phyloP scores from a whole-genome alignment of 352 stramenopile genomes.

The Phytopythium montanum region DNA sequence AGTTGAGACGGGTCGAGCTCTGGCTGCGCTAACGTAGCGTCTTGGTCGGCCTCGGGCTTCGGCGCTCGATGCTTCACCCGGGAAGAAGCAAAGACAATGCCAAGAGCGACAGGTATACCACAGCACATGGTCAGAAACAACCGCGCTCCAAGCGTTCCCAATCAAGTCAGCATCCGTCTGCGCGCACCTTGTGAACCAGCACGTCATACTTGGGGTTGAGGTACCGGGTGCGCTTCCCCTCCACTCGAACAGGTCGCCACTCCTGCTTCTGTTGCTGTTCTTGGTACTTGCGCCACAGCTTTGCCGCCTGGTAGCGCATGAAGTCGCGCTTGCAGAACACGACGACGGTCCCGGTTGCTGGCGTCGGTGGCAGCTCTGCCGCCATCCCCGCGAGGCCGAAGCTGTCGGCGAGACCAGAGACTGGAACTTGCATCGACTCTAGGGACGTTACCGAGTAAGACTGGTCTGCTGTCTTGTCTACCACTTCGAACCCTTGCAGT shows the following conservation, averaged over 20 bases:
- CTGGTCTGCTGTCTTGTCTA: background rate
- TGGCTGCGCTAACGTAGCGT: background rate
- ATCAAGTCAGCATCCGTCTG: background rate
- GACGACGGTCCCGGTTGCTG: conserved; percentile 54
- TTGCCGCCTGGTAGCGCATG: conserved; percentile 64
- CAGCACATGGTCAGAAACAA: background rate
- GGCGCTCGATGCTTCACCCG: background rate
- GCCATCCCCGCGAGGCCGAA: background rate
- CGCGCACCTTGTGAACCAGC: conserved; percentile 5
- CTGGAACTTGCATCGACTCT: background rate
- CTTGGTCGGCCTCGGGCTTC: background rate
- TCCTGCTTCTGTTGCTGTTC: conserved; percentile 53
- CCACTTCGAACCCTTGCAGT: background rate
- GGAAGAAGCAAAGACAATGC: background rate
- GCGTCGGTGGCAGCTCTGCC: background rate
- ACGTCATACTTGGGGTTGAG: conserved; percentile 33
- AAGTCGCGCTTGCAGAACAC: conserved; percentile 84
- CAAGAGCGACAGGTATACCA: background rate
- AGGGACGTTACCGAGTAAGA: background rate
- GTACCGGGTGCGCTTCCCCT: conserved; percentile 53
- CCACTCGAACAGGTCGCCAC: conserved; percentile 37
- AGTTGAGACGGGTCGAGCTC: background rate
- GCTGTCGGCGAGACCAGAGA: background rate
- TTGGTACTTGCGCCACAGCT: conserved; percentile 73
- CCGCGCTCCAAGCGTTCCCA: background rate